Evolutionary conservation across 2,329 filamentous ascomycete genomes (phyloP).

Genomic region (Pseudonectria buxi): DNA sequence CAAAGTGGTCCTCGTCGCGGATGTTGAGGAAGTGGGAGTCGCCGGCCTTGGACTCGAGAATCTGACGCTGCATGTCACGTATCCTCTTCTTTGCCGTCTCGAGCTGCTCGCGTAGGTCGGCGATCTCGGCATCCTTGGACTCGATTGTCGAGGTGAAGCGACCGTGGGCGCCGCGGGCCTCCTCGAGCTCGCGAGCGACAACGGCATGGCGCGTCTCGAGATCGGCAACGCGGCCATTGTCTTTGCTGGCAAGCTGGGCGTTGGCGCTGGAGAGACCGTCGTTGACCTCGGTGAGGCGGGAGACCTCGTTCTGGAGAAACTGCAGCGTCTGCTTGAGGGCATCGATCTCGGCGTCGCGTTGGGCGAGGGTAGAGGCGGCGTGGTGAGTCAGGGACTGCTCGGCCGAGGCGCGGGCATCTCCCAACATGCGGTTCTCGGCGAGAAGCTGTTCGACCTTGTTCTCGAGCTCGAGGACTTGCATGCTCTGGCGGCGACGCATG

Average conservation of each 20-base stretch:
- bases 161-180: constrained; percentile 56
- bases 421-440: constrained; percentile 75
- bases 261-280: constrained; percentile 72
- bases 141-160: constrained; percentile 60
- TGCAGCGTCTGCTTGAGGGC: constrained; percentile 71
- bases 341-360: constrained; percentile 83
- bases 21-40: constrained; percentile 70
- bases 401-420: constrained; percentile 62
- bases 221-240: constrained; percentile 62
- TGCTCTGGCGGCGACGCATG: constrained; percentile 94
- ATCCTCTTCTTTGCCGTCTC: constrained; percentile 62
- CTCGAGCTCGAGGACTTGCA: constrained; percentile 93
- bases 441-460: constrained; percentile 74
- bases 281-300: constrained; percentile 75
- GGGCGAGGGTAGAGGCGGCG: constrained; percentile 63
- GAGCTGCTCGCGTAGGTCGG: constrained; percentile 69
- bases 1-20: constrained; percentile 91
- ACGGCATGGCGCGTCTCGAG: constrained; percentile 62
- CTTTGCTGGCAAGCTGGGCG: constrained; percentile 65
- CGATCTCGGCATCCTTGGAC: constrained; percentile 79
- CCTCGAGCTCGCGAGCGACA: constrained; percentile 61
- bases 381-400: constrained; percentile 61
- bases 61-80: constrained; percentile 44
- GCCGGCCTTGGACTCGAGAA: constrained; percentile 50
- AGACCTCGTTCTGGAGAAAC: constrained; percentile 75